Evolutionary conservation across 805 yeast species (phyloP), one percentile per base, ranked within the genome.

Genomic region (Ogataea glucozyma): DNA sequence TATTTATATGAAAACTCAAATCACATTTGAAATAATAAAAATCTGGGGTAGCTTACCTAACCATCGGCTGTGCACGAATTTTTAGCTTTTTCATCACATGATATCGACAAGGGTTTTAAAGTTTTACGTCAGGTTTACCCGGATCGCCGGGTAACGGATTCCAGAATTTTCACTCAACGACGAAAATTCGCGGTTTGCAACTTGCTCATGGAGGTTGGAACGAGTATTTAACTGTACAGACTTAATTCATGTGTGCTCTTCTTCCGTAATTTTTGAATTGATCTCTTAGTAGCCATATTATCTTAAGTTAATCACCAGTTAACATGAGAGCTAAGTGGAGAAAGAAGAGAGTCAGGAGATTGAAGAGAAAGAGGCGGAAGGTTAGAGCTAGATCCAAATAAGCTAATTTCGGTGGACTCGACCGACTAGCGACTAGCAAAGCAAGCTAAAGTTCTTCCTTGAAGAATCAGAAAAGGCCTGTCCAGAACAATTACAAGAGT

Each of bases 321-420:
- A 66, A 69, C 67, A 86, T 86, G 95, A 85, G 95, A 84, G 83
- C 86, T 79, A 90, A 90, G 86, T 90, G 97, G 98, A 91, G 97
- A 87, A 91, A 91, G 87, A 91, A 91, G 96, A 91, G 98, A 90
- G 95, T 86, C 77, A 90, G 98, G 88, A 88, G 98, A 88, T 87
- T 91, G 73, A 91, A 91, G 88, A 88, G 97, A 83, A 91, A 91
- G 96, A 88, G 98, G 86, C 97, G 98, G 97, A 91, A 91, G 96
- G 97, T 91, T 70, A 88, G 98, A 88, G 98, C 98, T 79, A 89
- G 98, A 88, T 88, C 96, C 82, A 87, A 87, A 84, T 87, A 85
- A 85, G 80, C 86, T 27, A 38, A 36, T 30, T 46, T 36, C 38
- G 44, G 44, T 38, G 46, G 49, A 36, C 44, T 31, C 39, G 49